Base-by-base conservation (phyloP, 1,284 basidiomycete species). In the Boletellus deceptivus region DNA sequence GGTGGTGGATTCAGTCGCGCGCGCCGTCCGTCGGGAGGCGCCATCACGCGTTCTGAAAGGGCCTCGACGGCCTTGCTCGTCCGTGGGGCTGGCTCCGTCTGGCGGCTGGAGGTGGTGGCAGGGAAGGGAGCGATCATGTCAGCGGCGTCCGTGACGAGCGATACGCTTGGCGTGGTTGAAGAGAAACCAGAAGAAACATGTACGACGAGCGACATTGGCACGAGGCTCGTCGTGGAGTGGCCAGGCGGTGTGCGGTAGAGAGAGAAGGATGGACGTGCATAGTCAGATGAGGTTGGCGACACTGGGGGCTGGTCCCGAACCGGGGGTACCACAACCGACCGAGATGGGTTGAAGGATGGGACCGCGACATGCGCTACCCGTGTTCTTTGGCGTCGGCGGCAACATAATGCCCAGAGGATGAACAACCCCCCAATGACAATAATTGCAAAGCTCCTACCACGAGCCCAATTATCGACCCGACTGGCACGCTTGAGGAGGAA, bases 111-210 rank as follows among this genome's bases (percentile, higher is more conserved):
- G 20, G 59, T 41, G 7, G 18, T 47, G 25, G 45, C n/a, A 6
- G 58, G 42, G 49, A 67, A 65, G 16, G 66, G 66, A 2, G 55
- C n/a, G 20, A 65, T 59, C 35, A 64, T 49, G 35, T 64, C 55
- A 7, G 55, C 53, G 14, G 46, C 46, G 40, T 67, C 64, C 3
- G 49, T 14, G 43, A 59, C 33, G 10, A 40, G 41, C 2, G 10
- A n/a, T 13, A 27, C 13, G 13, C 3, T n/a, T 4, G 31, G 35
- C 7, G 16, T 39, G 7, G 22, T 31, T 13, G 55, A 33, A 1
- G 48, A 17, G 25, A 47, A 45, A 18, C 29, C 40, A 1, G 44
- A 1, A 1, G 53, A 49, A 22, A 43, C 18, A 3, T 43, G 51
- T 4, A 52, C 50, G n/a, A 3, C 3, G 17, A 48, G 44, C 8